Evolutionary conservation across 768 basidiomycete species (phyloP).

Genomic region (Kwoniella sp.): DNA sequence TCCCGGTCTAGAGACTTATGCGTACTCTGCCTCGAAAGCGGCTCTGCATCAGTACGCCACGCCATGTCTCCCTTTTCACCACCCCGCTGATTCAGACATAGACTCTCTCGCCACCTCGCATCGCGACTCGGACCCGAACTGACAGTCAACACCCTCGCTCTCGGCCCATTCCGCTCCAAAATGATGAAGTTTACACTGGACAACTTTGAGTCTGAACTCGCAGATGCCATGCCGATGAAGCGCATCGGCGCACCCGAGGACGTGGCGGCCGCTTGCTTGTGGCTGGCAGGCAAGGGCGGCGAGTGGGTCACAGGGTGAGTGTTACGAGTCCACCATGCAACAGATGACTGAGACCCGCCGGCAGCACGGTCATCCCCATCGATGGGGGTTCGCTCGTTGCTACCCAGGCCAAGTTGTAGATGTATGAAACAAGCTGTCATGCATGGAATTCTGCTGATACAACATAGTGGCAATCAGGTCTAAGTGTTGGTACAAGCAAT

Average conservation of each 20-base stretch:
- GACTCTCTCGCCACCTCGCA: slow-evolving; percentile 60
- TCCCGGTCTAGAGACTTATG: slow-evolving; percentile 61
- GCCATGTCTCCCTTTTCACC: neutral
- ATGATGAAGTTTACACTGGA: slow-evolving; percentile 60
- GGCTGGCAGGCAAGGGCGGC: slow-evolving; percentile 60
- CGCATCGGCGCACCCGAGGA: slow-evolving; percentile 64
- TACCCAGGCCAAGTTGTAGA: slow-evolving; percentile 33
- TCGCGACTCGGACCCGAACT: slow-evolving; percentile 61
- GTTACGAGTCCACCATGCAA: neutral
- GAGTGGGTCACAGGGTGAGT: slow-evolving; percentile 59
- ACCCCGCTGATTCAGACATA: slow-evolving; percentile 25
- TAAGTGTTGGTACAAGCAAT: too few species aligned
- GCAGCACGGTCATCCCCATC: slow-evolving; percentile 58
- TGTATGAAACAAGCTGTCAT: too few species aligned
- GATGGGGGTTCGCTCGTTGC: slow-evolving; percentile 60
- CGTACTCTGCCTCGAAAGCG: slow-evolving; percentile 63
- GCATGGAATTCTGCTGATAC: too few species aligned
- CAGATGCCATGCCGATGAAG: slow-evolving; percentile 54
- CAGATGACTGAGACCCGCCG: neutral
- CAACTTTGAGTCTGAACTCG: slow-evolving; percentile 53
- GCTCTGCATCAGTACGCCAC: slow-evolving; percentile 45
- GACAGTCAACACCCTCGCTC: slow-evolving; percentile 63
- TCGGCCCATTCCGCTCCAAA: slow-evolving; percentile 54
- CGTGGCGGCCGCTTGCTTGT: slow-evolving; percentile 62
- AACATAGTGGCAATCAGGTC: too few species aligned